Evolutionary conservation across 139 green algal genomes (phyloP), one percentile per base, ranked within the genome.

Genomic region (Micromonas pusilla): DNA sequence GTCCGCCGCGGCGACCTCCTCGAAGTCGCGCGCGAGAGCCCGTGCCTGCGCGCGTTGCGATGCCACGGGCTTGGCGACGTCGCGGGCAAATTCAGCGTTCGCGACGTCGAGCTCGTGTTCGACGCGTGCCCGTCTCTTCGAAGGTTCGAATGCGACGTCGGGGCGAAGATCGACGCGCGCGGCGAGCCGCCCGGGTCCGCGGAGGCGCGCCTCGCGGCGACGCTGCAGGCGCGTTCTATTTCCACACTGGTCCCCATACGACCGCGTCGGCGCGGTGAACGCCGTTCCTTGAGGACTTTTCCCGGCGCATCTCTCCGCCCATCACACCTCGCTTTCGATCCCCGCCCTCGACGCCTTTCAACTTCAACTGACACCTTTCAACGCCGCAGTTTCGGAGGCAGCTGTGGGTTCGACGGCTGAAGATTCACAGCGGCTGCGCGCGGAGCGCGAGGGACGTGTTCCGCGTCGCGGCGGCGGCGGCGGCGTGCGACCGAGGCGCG

Each of bases 91-190:
- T 63, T 60, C 20, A 75, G 23, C 21, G 33, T 39, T n/a, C 52
- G 30, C 13, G 68, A 75, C 2, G 38, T 75, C 25, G 23, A 62
- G 5, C 34, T 36, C 23, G 52, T 38, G 26, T 37, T 72, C 28
- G 28, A 72, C 0, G 68, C 68, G 68, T 34, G 37, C 19, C 30
- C 38, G 20, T 62, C n/a, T 3, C 26, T 75, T 16, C 23, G 37
- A 36, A 16, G 36, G 3, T 64, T 75, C 34, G 53, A 38, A 36
- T 75, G 68, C 30, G 38, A 75, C 37, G 31, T 75, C 34, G 38
- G 68, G 19, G 34, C 37, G 25, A 63, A 63, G 37, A 75, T 75
- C 33, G 37, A 75, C 30, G n/a, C n/a, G n/a, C 26, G 54, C 23
- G 23, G 2, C 23, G 54, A 23, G 2, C 26, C 26, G 1, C 23